Percentiles rank a stretch among this genome's conserved stretches.
Conservation (phyloP, 2,329 filamentous ascomycete genomes). For the Sclerotinia nivalis region DNA sequence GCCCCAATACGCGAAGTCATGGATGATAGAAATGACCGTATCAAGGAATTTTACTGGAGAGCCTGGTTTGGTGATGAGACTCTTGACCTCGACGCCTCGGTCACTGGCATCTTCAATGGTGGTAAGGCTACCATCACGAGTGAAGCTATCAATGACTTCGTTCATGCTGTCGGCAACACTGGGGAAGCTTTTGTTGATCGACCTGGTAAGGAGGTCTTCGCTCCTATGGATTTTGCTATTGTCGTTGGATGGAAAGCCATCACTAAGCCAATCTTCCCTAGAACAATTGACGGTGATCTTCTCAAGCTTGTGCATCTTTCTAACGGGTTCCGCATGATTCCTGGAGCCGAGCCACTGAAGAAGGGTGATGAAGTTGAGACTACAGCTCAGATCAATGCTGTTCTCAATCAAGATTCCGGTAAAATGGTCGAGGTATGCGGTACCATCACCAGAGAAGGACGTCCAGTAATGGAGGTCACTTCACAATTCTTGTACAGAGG, state of each 20-base stretch:
- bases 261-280: constrained; percentile 98
- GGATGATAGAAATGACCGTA: constrained; percentile 92
- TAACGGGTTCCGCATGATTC: constrained; percentile 97
- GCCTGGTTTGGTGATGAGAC: constrained; percentile 92
- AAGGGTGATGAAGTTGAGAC: constrained; percentile 92
- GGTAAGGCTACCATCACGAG: constrained; percentile 83
- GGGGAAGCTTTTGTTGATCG: constrained; percentile 96
- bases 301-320: constrained; percentile 95
- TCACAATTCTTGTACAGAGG: constrained; percentile 98
- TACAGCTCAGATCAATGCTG: constrained; percentile 92
- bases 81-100: constrained; percentile 79
- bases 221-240: constrained; percentile 98
- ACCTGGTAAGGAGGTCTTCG: constrained; percentile 89
- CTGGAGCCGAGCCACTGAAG: constrained; percentile 90
- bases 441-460: constrained; percentile 80
- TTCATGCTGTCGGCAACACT: constrained; percentile 97
- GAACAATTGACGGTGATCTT: constrained; percentile 92
- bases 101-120: constrained; percentile 87
- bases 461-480: constrained; percentile 95
- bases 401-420: constrained; percentile 96
- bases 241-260: constrained; percentile 99
- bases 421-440: constrained; percentile 99
- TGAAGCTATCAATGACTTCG: constrained; percentile 95
- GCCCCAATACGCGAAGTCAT: constrained; percentile 98
- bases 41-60: constrained; percentile 99